phyloP scores from a whole-genome alignment of 106 monocot species.

The Triglochin maritima region DNA sequence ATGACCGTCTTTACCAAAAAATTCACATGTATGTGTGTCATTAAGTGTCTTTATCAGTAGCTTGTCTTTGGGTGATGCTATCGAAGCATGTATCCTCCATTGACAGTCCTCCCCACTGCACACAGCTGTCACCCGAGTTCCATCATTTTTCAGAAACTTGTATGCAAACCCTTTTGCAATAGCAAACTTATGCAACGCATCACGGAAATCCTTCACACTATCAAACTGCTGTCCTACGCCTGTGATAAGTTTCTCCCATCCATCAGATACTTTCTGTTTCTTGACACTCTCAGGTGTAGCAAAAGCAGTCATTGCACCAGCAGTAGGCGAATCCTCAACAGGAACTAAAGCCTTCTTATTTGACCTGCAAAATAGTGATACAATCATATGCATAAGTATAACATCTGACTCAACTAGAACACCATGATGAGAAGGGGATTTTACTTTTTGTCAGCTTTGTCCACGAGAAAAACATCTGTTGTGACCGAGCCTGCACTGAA shows the following conservation, averaged over 20 bases:
- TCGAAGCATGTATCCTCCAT: conserved; percentile 86
- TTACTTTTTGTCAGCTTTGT: conserved; percentile 60
- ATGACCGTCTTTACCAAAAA: conserved; percentile 38
- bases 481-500: conserved; percentile 58
- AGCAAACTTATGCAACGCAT: conserved; percentile 87
- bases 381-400: background rate
- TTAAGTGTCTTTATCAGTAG: conserved; percentile 70
- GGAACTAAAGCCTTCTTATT: conserved; percentile 9
- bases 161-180: conserved; percentile 77
- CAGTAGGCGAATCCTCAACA: conserved; percentile 35
- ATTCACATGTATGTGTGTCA: conserved; percentile 57
- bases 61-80: conserved; percentile 41
- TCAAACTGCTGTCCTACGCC: conserved; percentile 84
- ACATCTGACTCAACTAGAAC: background rate
- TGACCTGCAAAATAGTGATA: conserved; percentile 25
- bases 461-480: conserved; percentile 61
- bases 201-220: conserved; percentile 60
- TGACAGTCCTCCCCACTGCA: conserved; percentile 71
- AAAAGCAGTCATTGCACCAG: conserved; percentile 5
- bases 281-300: conserved; percentile 17
- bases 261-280: conserved; percentile 30
- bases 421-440: background rate
- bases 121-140: conserved; percentile 66
- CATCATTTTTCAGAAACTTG: conserved; percentile 78
- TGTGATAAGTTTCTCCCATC: conserved; percentile 63